Conservation (phyloP, 2,329 filamentous ascomycete species). For the Aspergillus carbonarius region DNA sequence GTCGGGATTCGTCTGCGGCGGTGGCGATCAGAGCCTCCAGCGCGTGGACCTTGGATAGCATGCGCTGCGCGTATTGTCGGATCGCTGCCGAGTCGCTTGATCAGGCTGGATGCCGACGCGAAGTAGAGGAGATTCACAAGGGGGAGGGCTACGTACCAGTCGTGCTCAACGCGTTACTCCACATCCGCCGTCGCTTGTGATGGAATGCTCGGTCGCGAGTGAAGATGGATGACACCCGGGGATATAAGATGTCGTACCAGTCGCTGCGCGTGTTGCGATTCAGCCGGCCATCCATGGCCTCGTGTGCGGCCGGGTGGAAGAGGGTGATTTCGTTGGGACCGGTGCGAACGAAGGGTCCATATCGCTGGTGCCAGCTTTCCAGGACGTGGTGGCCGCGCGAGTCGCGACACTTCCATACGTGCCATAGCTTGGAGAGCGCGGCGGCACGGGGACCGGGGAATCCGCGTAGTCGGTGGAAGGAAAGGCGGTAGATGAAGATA, state of each 20-base stretch:
- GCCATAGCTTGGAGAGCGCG: slow-evolving; percentile 32
- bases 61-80: slow-evolving; percentile 42
- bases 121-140: background rate
- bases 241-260: slow-evolving; percentile 43
- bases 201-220: slow-evolving; percentile 36
- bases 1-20: slow-evolving; percentile 16
- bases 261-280: slow-evolving; percentile 42
- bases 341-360: slow-evolving; percentile 37
- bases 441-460: slow-evolving; percentile 30
- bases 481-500: slow-evolving; percentile 12
- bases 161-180: slow-evolving; percentile 44
- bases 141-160: slow-evolving; percentile 6
- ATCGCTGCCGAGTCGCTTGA: slow-evolving; percentile 25
- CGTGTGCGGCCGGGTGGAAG: slow-evolving; percentile 35
- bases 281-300: slow-evolving; percentile 39
- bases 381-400: slow-evolving; percentile 8
- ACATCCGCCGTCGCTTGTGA: slow-evolving; percentile 41
- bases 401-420: background rate
- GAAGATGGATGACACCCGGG: slow-evolving; percentile 35
- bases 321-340: slow-evolving; percentile 39
- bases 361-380: slow-evolving; percentile 32
- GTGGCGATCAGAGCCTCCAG: slow-evolving; percentile 29
- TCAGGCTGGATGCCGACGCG: background rate
- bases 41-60: slow-evolving; percentile 37
- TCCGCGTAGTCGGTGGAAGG: slow-evolving; percentile 15